Evolutionary conservation across 2,329 filamentous ascomycete species (phyloP).

Genomic region (Monilinia polystroma): DNA sequence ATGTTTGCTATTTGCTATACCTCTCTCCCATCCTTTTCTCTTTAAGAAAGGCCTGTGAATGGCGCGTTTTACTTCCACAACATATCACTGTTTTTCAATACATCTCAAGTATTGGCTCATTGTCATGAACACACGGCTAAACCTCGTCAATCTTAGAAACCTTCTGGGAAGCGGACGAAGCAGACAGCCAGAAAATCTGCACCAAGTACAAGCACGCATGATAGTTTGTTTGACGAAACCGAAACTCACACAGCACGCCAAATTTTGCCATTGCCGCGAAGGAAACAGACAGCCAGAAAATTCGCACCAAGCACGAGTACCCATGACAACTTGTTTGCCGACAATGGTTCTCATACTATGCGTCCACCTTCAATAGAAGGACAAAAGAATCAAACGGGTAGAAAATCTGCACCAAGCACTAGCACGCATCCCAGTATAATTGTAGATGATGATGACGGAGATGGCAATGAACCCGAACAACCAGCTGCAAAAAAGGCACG

Average conservation of each 20-base stretch:
- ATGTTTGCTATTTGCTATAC: not conserved
- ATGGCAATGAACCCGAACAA: not conserved
- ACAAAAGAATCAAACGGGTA: slow-evolving; percentile 21
- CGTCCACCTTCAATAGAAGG: not conserved
- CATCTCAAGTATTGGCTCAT: not conserved
- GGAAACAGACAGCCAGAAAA: slow-evolving; percentile 24
- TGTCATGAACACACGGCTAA: slow-evolving; percentile 4
- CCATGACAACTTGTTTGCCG: not conserved
- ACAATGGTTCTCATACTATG: not conserved
- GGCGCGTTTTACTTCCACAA: not conserved
- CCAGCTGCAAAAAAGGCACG: slow-evolving; percentile 5
- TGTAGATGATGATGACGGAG: not conserved
- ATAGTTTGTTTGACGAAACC: slow-evolving; percentile 13
- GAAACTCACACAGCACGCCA: not conserved
- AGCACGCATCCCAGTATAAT: not conserved
- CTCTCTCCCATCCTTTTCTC: not conserved
- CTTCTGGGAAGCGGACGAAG: slow-evolving; percentile 10
- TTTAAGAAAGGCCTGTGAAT: not conserved
- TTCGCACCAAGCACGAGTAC: not conserved
- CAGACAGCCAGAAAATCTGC: slow-evolving; percentile 24
- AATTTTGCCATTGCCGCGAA: slow-evolving; percentile 13
- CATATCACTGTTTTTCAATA: not conserved
- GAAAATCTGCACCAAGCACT: slow-evolving; percentile 13
- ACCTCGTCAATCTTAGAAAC: slow-evolving; percentile 6
- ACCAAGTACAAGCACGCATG: slow-evolving; percentile 6